phyloP scores from a whole-genome alignment of 306 rosid genomes.

The Heteromeles arbutifolia region DNA sequence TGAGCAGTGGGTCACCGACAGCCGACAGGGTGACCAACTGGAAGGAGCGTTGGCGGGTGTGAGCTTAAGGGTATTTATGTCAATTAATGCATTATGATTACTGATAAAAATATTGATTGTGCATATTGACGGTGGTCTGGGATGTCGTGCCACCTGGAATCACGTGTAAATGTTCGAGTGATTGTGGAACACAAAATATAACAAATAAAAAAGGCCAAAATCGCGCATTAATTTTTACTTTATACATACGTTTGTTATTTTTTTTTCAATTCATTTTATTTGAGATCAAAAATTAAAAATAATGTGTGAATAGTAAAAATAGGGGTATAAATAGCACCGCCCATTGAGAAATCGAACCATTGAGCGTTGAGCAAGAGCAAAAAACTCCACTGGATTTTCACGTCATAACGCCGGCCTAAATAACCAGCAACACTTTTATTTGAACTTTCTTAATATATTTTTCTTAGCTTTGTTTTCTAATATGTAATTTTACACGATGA shows the following conservation, averaged over 20 bases:
- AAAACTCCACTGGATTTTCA: neutral
- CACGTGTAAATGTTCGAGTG: conserved; percentile 20
- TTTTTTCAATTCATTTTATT: too few species aligned
- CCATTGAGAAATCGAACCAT: neutral
- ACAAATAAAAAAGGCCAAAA: neutral
- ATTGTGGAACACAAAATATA: neutral
- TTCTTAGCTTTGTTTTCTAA: too few species aligned
- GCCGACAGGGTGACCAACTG: neutral
- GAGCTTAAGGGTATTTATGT: conserved; percentile 13
- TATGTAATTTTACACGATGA: too few species aligned
- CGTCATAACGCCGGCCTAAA: neutral
- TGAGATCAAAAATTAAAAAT: too few species aligned
- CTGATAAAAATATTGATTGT: neutral
- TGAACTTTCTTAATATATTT: too few species aligned
- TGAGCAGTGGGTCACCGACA: neutral
- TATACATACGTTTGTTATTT: too few species aligned
- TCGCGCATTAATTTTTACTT: accelerated
- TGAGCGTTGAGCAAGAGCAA: too few species aligned
- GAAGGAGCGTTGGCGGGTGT: neutral
- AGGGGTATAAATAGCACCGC: too few species aligned
- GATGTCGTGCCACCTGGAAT: conserved; percentile 1
- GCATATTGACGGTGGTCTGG: neutral
- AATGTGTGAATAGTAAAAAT: too few species aligned
- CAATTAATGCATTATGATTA: neutral
- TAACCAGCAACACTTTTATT: too few species aligned